Base-by-base conservation (phyloP, 1,284 basidiomycete species). In the Trametes pubescens region DNA sequence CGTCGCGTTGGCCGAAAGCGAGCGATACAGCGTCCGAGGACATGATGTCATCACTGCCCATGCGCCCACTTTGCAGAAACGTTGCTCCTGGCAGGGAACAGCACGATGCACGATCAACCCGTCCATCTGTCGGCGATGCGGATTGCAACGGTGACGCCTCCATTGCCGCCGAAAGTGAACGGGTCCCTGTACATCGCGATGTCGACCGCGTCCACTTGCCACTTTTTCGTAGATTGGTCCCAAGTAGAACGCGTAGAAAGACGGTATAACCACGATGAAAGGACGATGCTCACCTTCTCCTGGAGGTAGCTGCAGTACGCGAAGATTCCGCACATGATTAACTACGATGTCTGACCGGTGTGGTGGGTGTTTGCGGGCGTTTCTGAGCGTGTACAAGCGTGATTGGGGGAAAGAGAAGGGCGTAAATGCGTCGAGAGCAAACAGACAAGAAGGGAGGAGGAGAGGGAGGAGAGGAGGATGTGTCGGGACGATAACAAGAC, bases 291-390 rank as follows among this genome's bases (percentile, higher is more conserved):
- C 66, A 93, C 93, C 90, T 95, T 96, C 81, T 96, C 95, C 79
- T 92, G 91, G 75, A 98, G 85, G 84, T 82, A 98, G 77, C 89
- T 96, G 85, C 94, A 95, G 82, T 98, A 98, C 64, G 86, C 93
- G 78, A 98, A 98, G 81, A 98, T 98, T 81, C 95, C 95, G 81
- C 93, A 95, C 93, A 94, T 95, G 62, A 61, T 66, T 48, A 29
- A 57, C 58, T 62, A 62, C 35, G 59, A 55, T 34, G 51, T 35
- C 49, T 51, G 52, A 34, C 22, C 40, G 29, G 62, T 52, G 51
- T 47, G 44, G 26, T 18, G 32, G 54, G 60, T 57, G 64, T 64
- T 51, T 21, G 54, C 32, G 21, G 52, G 57, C 57, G 60, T 62
- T 49, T n/a, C 46, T 24, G 22, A 18, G 59, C 29, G 62, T 56